Evolutionary conservation across 805 yeast species (phyloP), one percentile per base, ranked within the genome.

Genomic region (Candida pseudofarinosa): DNA sequence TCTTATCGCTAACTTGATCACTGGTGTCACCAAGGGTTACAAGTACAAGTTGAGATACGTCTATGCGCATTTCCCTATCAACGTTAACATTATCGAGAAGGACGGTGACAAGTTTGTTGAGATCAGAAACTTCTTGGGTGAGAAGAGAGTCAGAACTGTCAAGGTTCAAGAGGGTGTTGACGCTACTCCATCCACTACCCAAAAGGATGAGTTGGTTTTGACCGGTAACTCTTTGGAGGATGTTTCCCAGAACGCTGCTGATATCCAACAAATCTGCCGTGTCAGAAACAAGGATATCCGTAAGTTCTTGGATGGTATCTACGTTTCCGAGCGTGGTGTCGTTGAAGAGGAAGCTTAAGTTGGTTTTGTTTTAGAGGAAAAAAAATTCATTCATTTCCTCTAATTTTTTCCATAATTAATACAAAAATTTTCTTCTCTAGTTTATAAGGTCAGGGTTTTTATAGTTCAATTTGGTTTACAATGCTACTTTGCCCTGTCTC

Each of bases 211-310:
- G 81, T 79, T 93, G 63, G 73, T 86, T 58, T 79, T 93, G 62
- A 69, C 81, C 55, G 99, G 99, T 77, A 90, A 88, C 91, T 91
- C 97, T 51, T 80, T 88, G 62, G 97, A 91, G 79, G 87, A 82
- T 67, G 99, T 91, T 60, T 93, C 98, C 55, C 99, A 91, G 79
- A 86, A 89, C 68, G 93, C 96, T 74, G 99, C 99, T 65, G 97
- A 89, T 70, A 81, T 93, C 65, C 97, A 91, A 78, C 98, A 91
- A 80, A 81, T 81, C 74, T 89, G 97, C 82, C 83, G 95, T 74
- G 98, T 89, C 70, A 87, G 96, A 82, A 91, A 91, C 93, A 93
- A 93, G 91, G 99, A 91, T 93, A 91, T 93, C 90, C 88, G 99
- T 80, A 91, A 91, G 83, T 91, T 91, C 84, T 86, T 93, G 82